Percentiles rank a stretch among this genome's conserved stretches.
Evolutionary conservation across 2,329 filamentous ascomycete genomes (phyloP).

Genomic region (Neurospora sp.): DNA sequence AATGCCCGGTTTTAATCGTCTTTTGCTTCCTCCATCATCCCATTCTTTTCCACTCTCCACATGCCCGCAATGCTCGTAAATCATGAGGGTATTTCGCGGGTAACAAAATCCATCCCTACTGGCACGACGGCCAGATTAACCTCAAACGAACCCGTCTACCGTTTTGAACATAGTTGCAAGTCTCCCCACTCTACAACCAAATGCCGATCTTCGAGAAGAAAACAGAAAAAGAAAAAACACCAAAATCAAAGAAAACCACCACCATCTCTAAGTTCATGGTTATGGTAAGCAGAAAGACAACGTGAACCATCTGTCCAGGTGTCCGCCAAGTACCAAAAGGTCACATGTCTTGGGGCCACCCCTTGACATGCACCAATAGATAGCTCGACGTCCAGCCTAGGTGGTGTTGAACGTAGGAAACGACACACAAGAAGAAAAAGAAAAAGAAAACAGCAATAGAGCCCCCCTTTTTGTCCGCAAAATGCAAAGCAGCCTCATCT

Average conservation of each 20-base stretch:
- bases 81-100: slow-evolving; percentile 9
- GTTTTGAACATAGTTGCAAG: neutral
- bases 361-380: neutral
- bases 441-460: slow-evolving; percentile 12
- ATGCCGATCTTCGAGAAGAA: neutral
- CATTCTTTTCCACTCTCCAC: slow-evolving; percentile 4
- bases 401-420: slow-evolving; percentile 2
- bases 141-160: neutral
- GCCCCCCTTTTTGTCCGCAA: slow-evolving; percentile 7
- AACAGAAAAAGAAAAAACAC: neutral
- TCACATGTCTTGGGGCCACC: neutral
- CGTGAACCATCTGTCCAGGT: neutral
- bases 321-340: neutral
- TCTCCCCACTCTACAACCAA: neutral
- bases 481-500: slow-evolving; percentile 7
- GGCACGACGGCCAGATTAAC: neutral
- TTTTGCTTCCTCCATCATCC: slow-evolving; percentile 7
- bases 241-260: neutral
- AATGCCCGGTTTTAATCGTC: neutral
- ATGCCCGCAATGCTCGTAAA: slow-evolving; percentile 12
- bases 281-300: neutral
- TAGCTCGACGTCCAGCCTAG: neutral
- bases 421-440: slow-evolving; percentile 7
- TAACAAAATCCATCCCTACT: slow-evolving; percentile 2
- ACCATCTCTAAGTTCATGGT: neutral